phyloP scores from a whole-genome alignment of 2,329 filamentous ascomycete genomes.

The Malbranchea zuffiana region DNA sequence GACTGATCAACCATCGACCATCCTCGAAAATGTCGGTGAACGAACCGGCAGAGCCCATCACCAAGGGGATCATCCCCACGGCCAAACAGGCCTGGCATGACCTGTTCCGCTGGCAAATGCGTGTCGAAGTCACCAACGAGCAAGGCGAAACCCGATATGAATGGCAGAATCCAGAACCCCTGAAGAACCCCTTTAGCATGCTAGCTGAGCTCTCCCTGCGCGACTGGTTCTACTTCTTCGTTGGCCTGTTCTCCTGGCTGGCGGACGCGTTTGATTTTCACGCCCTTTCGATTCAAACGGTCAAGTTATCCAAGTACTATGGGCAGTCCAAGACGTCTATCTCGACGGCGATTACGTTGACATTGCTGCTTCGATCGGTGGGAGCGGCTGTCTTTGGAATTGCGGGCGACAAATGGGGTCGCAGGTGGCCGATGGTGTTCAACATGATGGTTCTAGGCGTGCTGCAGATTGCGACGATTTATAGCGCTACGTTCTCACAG shows the following conservation, averaged over 20 bases:
- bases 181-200: conserved; percentile 60
- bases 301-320: conserved; percentile 44
- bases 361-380: conserved; percentile 51
- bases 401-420: conserved; percentile 43
- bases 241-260: conserved; percentile 65
- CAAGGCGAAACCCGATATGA: conserved; percentile 55
- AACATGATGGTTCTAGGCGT: conserved; percentile 53
- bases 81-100: conserved; percentile 54
- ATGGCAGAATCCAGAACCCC: conserved; percentile 55
- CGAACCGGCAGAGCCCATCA: conserved; percentile 54
- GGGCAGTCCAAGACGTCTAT: conserved; percentile 47
- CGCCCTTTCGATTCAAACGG: conserved; percentile 49
- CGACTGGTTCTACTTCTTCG: conserved; percentile 66
- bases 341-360: conserved; percentile 48
- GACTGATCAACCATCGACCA: neutral
- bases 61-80: conserved; percentile 53
- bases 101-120: conserved; percentile 63
- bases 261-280: conserved; percentile 56
- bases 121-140: conserved; percentile 55
- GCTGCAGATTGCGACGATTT: conserved; percentile 51
- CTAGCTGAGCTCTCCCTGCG: conserved; percentile 51
- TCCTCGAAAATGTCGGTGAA: no score
- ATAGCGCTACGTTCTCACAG: conserved; percentile 47
- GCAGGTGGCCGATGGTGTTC: conserved; percentile 50
- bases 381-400: conserved; percentile 50